Evolutionary conservation across 148 eudicot species (phyloP).

Genomic region (Tetragonia tetragonoides): DNA sequence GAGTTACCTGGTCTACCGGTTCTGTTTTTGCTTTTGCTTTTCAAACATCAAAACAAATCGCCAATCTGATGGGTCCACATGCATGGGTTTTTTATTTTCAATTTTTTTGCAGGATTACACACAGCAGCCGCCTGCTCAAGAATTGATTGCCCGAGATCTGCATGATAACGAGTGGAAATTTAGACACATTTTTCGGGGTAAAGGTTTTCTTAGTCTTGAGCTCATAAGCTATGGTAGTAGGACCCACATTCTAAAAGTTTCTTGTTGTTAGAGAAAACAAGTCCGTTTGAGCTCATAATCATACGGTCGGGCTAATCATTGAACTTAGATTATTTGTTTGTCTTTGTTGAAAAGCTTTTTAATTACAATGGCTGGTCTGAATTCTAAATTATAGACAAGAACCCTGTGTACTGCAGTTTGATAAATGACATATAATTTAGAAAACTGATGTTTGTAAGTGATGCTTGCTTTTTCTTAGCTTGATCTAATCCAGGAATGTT

Average conservation of each 20-base stretch:
- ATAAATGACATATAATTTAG: neutral
- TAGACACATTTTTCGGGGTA: slow-evolving; percentile 70
- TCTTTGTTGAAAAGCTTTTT: neutral
- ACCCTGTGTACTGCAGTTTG: neutral
- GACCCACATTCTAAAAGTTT: neutral
- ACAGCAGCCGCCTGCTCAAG: slow-evolving; percentile 71
- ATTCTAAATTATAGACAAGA: neutral
- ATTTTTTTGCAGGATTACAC: slow-evolving; percentile 51
- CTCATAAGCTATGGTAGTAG: neutral
- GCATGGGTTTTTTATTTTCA: neutral
- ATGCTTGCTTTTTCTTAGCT: slow-evolving; percentile 7
- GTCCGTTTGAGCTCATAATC: neutral
- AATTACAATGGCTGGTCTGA: neutral
- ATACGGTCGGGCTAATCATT: neutral
- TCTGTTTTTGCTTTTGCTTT: neutral
- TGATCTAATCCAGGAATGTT: neutral
- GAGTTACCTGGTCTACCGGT: neutral
- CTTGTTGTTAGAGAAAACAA: neutral
- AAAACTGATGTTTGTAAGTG: neutral
- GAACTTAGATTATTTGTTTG: slow-evolving; percentile 1
- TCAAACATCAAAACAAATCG: slow-evolving; percentile 3
- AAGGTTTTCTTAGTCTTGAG: slow-evolving; percentile 9
- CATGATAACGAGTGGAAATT: slow-evolving; percentile 80
- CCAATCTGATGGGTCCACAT: slow-evolving; percentile 7
- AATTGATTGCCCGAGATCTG: slow-evolving; percentile 63